Conservation (phyloP, 768 basidiomycete genomes). For the Fomitopsis serialis region DNA sequence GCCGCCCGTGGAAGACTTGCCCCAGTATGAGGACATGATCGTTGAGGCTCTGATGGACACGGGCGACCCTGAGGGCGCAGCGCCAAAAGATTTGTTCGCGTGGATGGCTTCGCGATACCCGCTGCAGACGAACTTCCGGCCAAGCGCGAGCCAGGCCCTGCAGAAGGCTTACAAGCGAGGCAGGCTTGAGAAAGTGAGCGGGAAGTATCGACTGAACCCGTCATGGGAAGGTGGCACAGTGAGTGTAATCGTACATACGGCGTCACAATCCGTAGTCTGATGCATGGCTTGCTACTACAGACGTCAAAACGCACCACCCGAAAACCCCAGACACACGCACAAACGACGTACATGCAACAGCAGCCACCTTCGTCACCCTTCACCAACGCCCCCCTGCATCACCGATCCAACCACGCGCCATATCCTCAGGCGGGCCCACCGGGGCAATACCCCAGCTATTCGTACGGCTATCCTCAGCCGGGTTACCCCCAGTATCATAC, state of each 20-base stretch:
- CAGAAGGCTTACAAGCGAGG: slow-evolving; percentile 84
- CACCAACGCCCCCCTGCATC: slow-evolving; percentile 46
- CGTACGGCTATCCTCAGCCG: slow-evolving; percentile 17
- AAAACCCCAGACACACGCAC: slow-evolving; percentile 58
- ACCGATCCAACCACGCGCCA: slow-evolving; percentile 9
- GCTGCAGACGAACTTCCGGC: slow-evolving; percentile 82
- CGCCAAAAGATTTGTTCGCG: slow-evolving; percentile 76
- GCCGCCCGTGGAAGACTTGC: slow-evolving; percentile 48
- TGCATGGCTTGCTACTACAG: slow-evolving; percentile 29
- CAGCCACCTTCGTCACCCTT: slow-evolving; percentile 44
- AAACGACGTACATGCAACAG: slow-evolving; percentile 22
- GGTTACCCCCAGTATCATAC: neutral
- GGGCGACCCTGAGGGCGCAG: slow-evolving; percentile 67
- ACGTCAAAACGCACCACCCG: slow-evolving; percentile 75
- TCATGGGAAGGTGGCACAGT: slow-evolving; percentile 82
- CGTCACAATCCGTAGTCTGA: too few species aligned
- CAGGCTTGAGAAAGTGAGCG: slow-evolving; percentile 69
- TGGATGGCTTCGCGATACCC: slow-evolving; percentile 86
- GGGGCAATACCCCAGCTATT: slow-evolving; percentile 30
- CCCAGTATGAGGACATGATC: slow-evolving; percentile 91
- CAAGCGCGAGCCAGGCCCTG: slow-evolving; percentile 84
- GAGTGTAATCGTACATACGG: too few species aligned
- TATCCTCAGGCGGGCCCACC: slow-evolving; percentile 24
- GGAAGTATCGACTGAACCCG: slow-evolving; percentile 71
- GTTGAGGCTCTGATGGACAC: slow-evolving; percentile 69